Evolutionary conservation across 176 grass and related monocot genomes (phyloP).

Genomic region (Oryza nivara): DNA sequence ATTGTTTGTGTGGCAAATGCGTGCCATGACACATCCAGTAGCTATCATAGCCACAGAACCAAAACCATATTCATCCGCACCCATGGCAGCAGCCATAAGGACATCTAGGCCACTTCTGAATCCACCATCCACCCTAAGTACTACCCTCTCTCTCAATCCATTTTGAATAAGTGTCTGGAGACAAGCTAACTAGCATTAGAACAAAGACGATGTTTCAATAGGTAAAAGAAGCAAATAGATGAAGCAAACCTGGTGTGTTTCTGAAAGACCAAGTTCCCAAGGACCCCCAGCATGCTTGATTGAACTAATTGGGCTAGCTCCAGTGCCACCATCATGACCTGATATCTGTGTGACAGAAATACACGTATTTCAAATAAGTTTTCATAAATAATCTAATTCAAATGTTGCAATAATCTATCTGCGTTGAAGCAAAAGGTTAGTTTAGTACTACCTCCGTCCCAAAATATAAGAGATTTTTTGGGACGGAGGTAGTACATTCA

Average conservation of each 20-base stretch:
- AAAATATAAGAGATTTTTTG: too few species aligned
- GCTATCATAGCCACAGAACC: conserved; percentile 99
- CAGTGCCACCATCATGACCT: conserved; percentile 98
- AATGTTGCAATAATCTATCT: conserved; percentile 22
- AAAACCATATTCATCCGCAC: conserved; percentile 99
- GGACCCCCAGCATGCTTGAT: conserved; percentile 99
- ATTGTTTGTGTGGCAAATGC: conserved; percentile 99
- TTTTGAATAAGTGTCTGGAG: conserved; percentile 89
- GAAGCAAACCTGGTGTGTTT: conserved; percentile 92
- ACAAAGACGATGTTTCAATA: conserved; percentile 40
- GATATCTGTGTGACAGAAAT: conserved; percentile 80
- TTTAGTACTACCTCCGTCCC: neutral
- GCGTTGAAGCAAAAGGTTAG: neutral
- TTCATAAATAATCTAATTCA: neutral
- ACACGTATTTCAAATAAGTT: conserved; percentile 9
- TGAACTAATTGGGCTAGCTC: conserved; percentile 98
- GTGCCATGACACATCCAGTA: conserved; percentile 99
- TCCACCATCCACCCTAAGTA: conserved; percentile 97
- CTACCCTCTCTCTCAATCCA: conserved; percentile 93
- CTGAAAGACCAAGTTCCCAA: conserved; percentile 99
- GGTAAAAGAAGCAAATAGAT: conserved; percentile 34
- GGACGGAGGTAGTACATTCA: neutral
- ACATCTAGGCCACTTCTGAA: conserved; percentile 95
- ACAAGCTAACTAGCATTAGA: conserved; percentile 40
- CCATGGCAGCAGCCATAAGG: conserved; percentile 95